Evolutionary conservation across 768 basidiomycete genomes (phyloP).

Genomic region (Termitomyces sp.): DNA sequence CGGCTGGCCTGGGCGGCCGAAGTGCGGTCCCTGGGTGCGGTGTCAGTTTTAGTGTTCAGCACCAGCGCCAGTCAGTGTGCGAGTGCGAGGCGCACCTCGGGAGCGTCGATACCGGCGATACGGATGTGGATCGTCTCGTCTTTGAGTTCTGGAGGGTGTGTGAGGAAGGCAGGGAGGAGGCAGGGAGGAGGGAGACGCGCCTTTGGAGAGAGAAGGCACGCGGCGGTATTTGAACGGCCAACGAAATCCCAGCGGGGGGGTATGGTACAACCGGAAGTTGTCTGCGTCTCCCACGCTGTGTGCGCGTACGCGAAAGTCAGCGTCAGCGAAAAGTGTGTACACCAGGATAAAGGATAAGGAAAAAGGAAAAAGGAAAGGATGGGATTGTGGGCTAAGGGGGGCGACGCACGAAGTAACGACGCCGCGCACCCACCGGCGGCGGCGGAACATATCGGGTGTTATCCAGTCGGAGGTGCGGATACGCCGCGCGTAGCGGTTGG

Average conservation of each 20-base stretch:
- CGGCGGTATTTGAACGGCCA: constrained; percentile 68
- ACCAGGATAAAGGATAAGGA: no score
- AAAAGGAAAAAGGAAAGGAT: no score
- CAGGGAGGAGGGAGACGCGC: constrained; percentile 25
- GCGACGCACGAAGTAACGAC: constrained; percentile 82
- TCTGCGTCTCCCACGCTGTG: constrained; percentile 88
- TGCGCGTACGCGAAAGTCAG: no score
- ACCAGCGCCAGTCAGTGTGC: no score
- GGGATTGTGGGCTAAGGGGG: no score
- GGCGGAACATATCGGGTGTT: constrained; percentile 53
- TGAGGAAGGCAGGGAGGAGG: no score
- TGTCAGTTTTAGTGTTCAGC: neutral
- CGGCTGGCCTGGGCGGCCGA: constrained; percentile 76
- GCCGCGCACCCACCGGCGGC: constrained; percentile 70
- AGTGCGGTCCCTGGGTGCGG: constrained; percentile 75
- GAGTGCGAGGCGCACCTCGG: constrained; percentile 53
- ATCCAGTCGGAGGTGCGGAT: constrained; percentile 67
- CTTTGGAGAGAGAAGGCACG: constrained; percentile 56
- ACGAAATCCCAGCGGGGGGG: constrained; percentile 68
- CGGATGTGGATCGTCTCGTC: constrained; percentile 83
- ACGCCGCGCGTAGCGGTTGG: constrained; percentile 51
- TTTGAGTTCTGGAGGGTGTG: constrained; percentile 37
- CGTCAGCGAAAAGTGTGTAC: no score
- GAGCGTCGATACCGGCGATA: constrained; percentile 89
- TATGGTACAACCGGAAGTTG: constrained; percentile 87